A percentile compares a stretch with the other conserved stretches of the same genome.
phyloP scores from a whole-genome alignment of 441 rosid genomes.

The Populus hybrid region DNA sequence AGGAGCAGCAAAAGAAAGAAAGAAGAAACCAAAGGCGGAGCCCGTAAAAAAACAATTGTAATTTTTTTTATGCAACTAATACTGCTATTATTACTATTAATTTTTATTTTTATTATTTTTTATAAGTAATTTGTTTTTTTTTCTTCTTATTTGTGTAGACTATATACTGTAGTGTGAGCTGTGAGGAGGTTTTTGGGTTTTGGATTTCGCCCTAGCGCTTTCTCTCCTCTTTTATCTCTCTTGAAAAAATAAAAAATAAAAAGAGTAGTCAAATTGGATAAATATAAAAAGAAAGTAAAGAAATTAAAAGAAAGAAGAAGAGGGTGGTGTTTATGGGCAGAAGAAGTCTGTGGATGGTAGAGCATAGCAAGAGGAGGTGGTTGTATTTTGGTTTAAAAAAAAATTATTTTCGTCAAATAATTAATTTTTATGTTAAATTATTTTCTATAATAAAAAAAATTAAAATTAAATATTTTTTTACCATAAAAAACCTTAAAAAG shows the following conservation, averaged over 20 bases:
- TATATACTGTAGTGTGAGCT: neutral
- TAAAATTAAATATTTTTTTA: no score
- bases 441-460: no score
- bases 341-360: slow-evolving; percentile 14
- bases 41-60: no score
- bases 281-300: neutral
- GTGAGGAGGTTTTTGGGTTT: neutral
- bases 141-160: neutral
- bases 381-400: neutral
- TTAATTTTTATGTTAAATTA: no score
- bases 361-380: neutral
- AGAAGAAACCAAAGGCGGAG: no score
- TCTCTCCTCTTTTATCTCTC: neutral
- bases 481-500: no score
- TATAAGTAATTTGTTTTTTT: neutral
- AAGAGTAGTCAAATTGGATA: neutral
- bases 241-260: neutral
- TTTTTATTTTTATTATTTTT: no score
- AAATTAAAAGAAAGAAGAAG: neutral
- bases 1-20: no score
- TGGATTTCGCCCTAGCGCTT: neutral
- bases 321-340: neutral
- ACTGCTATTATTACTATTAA: no score
- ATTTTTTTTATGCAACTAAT: no score
- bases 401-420: no score